phyloP scores from a whole-genome alignment of 2,329 filamentous ascomycete species.

The Akanthomyces lecanii region DNA sequence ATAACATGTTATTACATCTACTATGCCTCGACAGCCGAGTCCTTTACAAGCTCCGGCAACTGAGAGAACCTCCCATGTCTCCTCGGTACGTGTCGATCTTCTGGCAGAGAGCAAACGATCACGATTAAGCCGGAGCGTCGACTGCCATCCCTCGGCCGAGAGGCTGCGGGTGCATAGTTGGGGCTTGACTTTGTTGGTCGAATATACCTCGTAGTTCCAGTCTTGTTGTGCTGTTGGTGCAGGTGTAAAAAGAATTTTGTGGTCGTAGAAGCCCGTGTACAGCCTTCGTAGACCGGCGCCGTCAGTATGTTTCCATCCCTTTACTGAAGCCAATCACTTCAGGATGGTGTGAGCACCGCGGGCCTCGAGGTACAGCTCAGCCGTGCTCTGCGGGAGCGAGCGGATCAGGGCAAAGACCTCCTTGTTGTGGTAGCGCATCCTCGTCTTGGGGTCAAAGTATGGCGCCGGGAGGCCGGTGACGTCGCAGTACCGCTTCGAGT shows the following conservation, averaged over 20 bases:
- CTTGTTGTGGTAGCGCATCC: constrained; percentile 85
- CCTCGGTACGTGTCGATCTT: constrained; percentile 71
- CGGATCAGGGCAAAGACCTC: constrained; percentile 86
- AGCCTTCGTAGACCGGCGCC: neutral
- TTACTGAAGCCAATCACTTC: constrained; percentile 55
- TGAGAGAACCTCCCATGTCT: constrained; percentile 61
- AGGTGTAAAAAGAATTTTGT: neutral
- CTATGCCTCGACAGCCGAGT: constrained; percentile 53
- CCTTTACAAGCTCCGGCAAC: constrained; percentile 50
- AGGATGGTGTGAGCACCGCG: constrained; percentile 89
- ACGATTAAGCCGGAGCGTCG: constrained; percentile 99
- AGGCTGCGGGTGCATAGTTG: constrained; percentile 81
- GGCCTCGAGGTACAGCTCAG: constrained; percentile 84
- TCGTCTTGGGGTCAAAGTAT: constrained; percentile 92
- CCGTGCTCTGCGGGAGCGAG: constrained; percentile 72
- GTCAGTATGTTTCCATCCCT: neutral
- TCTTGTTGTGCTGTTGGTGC: neutral
- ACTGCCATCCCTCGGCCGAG: constrained; percentile 75
- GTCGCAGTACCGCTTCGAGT: constrained; percentile 89
- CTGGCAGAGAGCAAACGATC: constrained; percentile 80
- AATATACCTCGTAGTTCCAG: constrained; percentile 45
- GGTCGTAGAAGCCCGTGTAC: neutral
- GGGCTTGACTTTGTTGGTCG: constrained; percentile 94
- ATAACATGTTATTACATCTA: constrained; percentile 19
- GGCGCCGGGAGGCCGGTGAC: constrained; percentile 87